Evolutionary conservation across 2,329 filamentous ascomycete genomes (phyloP), one percentile per base, ranked within the genome.

Genomic region (Phoma sp.): DNA sequence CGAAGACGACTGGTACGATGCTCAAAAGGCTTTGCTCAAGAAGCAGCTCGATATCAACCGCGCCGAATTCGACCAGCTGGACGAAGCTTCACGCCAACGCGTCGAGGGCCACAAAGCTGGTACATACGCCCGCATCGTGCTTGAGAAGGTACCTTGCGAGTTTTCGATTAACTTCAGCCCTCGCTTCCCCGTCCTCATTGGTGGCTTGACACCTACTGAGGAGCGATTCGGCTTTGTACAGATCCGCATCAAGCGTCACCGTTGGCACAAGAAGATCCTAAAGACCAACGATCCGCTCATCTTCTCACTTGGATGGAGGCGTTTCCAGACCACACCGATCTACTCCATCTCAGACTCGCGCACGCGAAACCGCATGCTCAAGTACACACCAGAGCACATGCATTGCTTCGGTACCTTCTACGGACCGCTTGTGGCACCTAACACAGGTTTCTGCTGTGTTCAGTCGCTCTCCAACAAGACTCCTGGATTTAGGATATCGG

Each of bases 351-450:
- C 91, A 23, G 95, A 98, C 75, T 96, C 90, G 58, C 86, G 95
- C 65, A 96, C 91, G 24, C 85, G 95, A 60, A 97, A 98, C 77
- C 88, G 95, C 52, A 97, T 99, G 93, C 84, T 99, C 58, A 99
- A 99, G 77, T 99, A 99, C 77, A 97, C 93, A 0, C 96, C 95
- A 0, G 96, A 99, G 80, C 95, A 99, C 72, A 98, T 97, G 92
- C 95, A 98, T 78, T 99, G 96, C 79, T 96, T 96, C 73, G 95
- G 86, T 36, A 96, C 93, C 45, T 92, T 98, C 76, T 98, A 96
- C 70, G 95, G 93, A 0, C 95, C 96, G 0, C 85, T 99, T 7
- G 91, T 97, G 56, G 92, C 95, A 0, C 95, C 96, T 10, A 97
- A 96, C 75, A 96, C 93, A 2, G 92, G 93, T 55, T 98, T 99